Evolutionary conservation across 2,329 filamentous ascomycete genomes (phyloP).

Genomic region (Trichoderma sp.): DNA sequence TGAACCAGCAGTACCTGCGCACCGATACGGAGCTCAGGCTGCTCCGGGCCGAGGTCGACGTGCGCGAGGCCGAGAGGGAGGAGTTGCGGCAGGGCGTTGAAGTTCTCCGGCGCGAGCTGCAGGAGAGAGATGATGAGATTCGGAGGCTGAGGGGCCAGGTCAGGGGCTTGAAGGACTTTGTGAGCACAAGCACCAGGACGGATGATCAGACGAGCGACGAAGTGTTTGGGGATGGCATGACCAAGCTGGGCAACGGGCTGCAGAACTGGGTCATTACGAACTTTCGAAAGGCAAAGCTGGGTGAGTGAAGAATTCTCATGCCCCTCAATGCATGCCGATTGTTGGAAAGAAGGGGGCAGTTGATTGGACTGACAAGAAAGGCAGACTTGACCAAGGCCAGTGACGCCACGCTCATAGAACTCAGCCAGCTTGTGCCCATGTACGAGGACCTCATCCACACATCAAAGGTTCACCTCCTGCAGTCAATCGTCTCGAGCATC

Average conservation of each 20-base stretch:
- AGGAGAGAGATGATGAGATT: slow-evolving; percentile 56
- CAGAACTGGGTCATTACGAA: slow-evolving; percentile 74
- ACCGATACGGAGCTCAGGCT: slow-evolving; percentile 54
- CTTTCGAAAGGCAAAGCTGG: slow-evolving; percentile 61
- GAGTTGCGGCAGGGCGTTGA: slow-evolving; percentile 53
- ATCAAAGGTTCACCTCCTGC: slow-evolving; percentile 61
- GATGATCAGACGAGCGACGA: slow-evolving; percentile 65
- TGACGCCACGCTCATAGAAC: slow-evolving; percentile 42
- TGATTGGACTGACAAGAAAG: slow-evolving; percentile 4
- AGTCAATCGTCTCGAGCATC: slow-evolving; percentile 59
- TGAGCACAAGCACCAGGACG: slow-evolving; percentile 63
- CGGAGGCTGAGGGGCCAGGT: slow-evolving; percentile 57
- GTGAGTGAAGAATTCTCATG: slow-evolving; percentile 30
- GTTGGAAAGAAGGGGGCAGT: not conserved
- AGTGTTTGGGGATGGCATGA: slow-evolving; percentile 61
- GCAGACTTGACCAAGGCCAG: slow-evolving; percentile 46
- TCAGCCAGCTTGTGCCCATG: slow-evolving; percentile 54
- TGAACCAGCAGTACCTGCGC: slow-evolving; percentile 53
- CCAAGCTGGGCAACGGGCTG: slow-evolving; percentile 61
- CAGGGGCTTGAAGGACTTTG: slow-evolving; percentile 67
- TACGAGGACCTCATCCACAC: slow-evolving; percentile 54
- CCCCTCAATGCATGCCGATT: no score
- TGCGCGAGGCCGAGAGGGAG: slow-evolving; percentile 45
- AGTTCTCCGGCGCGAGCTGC: slow-evolving; percentile 45
- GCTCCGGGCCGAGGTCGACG: slow-evolving; percentile 49